These are phyloP conservation scores for Rutstroemia sp. DNA, from an alignment of 2,329 filamentous ascomycete genomes.

Conservation along the genomic window DNA sequence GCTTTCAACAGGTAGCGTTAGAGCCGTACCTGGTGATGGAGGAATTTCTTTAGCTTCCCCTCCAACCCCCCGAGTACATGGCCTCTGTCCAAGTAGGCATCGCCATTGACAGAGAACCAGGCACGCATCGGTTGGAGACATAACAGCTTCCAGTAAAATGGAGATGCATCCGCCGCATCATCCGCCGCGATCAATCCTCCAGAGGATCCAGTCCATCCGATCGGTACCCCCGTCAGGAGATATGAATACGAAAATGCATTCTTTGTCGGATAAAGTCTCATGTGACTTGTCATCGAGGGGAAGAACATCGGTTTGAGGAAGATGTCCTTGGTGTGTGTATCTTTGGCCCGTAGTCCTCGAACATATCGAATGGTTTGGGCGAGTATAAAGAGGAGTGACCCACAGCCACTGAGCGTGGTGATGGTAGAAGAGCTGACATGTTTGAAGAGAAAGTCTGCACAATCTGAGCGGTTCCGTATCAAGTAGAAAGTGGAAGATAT, in stretches of 20 bases:
- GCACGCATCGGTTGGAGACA: slow-evolving; percentile 21
- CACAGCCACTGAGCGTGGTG: slow-evolving; percentile 1
- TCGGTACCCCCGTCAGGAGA: slow-evolving; percentile 59
- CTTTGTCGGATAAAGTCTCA: slow-evolving; percentile 57
- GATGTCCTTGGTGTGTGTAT: slow-evolving; percentile 7
- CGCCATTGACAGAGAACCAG: slow-evolving; percentile 52
- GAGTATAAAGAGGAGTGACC: slow-evolving; percentile 7
- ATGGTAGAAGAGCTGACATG: slow-evolving; percentile 13
- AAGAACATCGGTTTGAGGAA: slow-evolving; percentile 46
- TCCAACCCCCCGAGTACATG: slow-evolving; percentile 45
- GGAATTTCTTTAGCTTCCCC: slow-evolving; percentile 53
- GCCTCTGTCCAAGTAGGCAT: slow-evolving; percentile 54
- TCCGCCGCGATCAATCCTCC: slow-evolving; percentile 48
- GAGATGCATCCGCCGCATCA: slow-evolving; percentile 13
- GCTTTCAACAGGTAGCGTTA: slow-evolving; percentile 10
- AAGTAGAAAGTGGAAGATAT: background rate
- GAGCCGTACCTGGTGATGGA: slow-evolving; percentile 44
- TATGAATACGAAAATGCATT: slow-evolving; percentile 67
- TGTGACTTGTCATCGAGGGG: slow-evolving; percentile 57
- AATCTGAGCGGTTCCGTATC: background rate
- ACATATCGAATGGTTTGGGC: slow-evolving; percentile 19
- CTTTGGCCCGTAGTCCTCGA: slow-evolving; percentile 9
- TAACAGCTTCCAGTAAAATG: slow-evolving; percentile 28
- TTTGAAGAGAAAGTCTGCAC: background rate
- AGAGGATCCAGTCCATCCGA: slow-evolving; percentile 51